These are phyloP conservation scores for Eruca vesicaria DNA, from an alignment of 441 rosid genomes.

Conservation along the genomic window DNA sequence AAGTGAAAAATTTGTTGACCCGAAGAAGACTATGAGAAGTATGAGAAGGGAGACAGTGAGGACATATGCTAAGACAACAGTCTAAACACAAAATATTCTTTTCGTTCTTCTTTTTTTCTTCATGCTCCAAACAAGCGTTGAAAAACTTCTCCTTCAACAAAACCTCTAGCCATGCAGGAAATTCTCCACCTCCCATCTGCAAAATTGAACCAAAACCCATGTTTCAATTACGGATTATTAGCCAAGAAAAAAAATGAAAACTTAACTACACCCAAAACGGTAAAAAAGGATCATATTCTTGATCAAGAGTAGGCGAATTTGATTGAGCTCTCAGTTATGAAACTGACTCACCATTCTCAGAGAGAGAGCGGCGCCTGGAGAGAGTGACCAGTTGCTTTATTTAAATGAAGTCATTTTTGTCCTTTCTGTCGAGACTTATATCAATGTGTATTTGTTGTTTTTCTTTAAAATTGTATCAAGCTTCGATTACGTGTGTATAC, in stretches of 20 bases:
- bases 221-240: background rate
- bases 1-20: no score
- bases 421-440: background rate
- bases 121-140: constrained; percentile 77
- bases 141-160: constrained; percentile 79
- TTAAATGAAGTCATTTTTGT: background rate
- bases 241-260: background rate
- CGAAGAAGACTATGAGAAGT: constrained; percentile 74
- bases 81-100: constrained; percentile 81
- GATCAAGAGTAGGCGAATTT: constrained; percentile 1
- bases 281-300: background rate
- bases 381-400: constrained; percentile 28
- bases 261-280: background rate
- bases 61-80: constrained; percentile 75
- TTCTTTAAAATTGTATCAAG: background rate
- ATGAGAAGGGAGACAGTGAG: constrained; percentile 77
- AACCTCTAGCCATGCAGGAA: constrained; percentile 77
- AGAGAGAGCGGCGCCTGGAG: constrained; percentile 43
- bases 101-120: constrained; percentile 71
- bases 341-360: constrained; percentile 34
- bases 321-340: constrained; percentile 22
- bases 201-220: constrained; percentile 6
- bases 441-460: background rate
- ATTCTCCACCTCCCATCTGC: constrained; percentile 43
- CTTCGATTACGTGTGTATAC: background rate